phyloP scores from a whole-genome alignment of 495 filamentous ascomycete species.

The Xylaria flabelliformis region DNA sequence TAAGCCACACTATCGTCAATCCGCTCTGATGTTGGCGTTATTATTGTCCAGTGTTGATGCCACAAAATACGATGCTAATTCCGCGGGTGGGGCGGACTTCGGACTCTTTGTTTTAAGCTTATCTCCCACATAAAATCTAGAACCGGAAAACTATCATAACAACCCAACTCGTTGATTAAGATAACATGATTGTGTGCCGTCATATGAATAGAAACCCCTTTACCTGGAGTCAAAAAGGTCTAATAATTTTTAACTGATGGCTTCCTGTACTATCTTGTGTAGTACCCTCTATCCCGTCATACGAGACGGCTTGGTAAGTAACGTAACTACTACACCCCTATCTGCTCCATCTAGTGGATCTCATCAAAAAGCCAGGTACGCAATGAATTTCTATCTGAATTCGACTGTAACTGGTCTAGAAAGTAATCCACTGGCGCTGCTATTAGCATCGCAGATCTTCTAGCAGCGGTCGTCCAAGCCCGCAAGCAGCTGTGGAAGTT shows the following conservation, averaged over 20 bases:
- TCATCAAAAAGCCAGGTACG: no score
- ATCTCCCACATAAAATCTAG: slow-evolving; percentile 2
- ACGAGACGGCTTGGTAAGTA: no score
- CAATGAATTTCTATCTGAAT: no score
- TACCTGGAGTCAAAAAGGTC: not conserved
- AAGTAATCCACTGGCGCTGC: no score
- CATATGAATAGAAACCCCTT: not conserved
- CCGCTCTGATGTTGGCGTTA: not conserved
- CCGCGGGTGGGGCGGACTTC: slow-evolving; percentile 14
- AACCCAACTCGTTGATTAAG: not conserved
- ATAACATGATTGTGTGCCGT: no score
- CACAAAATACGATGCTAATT: slow-evolving; percentile 4
- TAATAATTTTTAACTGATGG: not conserved
- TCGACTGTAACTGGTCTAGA: no score
- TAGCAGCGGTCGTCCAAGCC: no score
- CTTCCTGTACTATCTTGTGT: not conserved
- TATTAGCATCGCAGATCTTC: no score
- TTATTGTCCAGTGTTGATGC: slow-evolving; percentile 37
- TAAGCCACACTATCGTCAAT: not conserved
- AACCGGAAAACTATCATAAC: not conserved
- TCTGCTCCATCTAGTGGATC: no score
- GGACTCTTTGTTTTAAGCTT: slow-evolving; percentile 14
- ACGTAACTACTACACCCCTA: no score
- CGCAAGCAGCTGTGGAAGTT: no score
- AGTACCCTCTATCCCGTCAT: no score